These are phyloP conservation scores for Cucurbita argyrosperma DNA, from an alignment of 306 rosid genomes.

Conservation along the genomic window DNA sequence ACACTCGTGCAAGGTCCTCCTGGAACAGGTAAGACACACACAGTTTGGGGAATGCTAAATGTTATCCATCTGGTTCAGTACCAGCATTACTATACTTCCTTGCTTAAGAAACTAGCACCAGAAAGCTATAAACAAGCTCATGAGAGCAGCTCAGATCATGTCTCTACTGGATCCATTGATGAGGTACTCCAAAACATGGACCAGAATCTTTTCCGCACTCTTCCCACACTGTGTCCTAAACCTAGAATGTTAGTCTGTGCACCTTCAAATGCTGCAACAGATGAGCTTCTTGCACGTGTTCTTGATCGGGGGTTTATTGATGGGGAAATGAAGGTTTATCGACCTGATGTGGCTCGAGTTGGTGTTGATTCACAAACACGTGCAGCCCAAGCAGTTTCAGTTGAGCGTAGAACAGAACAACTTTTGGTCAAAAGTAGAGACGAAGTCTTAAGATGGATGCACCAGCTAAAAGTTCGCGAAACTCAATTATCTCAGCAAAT, in stretches of 20 bases:
- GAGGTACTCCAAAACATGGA: slow-evolving; percentile 98
- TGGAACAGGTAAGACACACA: slow-evolving; percentile 98
- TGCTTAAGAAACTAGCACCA: slow-evolving; percentile 92
- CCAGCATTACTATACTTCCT: slow-evolving; percentile 91
- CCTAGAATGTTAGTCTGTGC: slow-evolving; percentile 99
- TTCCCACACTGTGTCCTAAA: slow-evolving; percentile 89
- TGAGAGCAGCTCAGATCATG: slow-evolving; percentile 59
- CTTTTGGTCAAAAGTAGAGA: slow-evolving; percentile 76
- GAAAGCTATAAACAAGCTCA: slow-evolving; percentile 93
- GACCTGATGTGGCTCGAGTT: slow-evolving; percentile 97
- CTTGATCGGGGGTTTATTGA: slow-evolving; percentile 96
- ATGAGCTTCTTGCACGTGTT: slow-evolving; percentile 96
- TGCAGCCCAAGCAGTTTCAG: slow-evolving; percentile 99
- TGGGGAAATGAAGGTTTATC: slow-evolving; percentile 97
- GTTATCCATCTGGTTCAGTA: slow-evolving; percentile 98
- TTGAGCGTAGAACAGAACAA: slow-evolving; percentile 96
- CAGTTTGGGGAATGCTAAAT: slow-evolving; percentile 99
- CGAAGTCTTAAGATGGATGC: slow-evolving; percentile 82
- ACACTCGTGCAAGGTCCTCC: slow-evolving; percentile 99
- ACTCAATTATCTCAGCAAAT: slow-evolving; percentile 67
- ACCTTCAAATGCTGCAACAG: slow-evolving; percentile 98
- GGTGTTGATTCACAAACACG: slow-evolving; percentile 99
- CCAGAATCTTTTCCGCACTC: slow-evolving; percentile 82
- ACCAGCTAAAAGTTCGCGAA: slow-evolving; percentile 70
- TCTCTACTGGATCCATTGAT: slow-evolving; percentile 71